These are phyloP conservation scores for Mucor saturninus DNA, from an alignment of 371 early-diverging fungal genomes.

Conservation along the genomic window DNA sequence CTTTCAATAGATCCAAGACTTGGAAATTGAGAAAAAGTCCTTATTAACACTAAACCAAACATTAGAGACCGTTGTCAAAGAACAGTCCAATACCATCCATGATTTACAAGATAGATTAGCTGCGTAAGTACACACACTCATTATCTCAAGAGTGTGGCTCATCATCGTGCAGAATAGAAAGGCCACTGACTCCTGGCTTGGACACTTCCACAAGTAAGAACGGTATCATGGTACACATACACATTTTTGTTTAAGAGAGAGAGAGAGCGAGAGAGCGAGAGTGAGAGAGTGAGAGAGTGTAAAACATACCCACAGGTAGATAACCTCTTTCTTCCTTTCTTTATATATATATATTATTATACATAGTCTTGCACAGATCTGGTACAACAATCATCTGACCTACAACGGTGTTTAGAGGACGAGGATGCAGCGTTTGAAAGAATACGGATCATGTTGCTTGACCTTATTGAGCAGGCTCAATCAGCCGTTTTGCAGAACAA, in stretches of 20 bases:
- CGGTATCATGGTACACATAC: conserved; percentile 36
- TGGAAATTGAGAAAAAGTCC: conserved; percentile 59
- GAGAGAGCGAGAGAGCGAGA: too few species aligned
- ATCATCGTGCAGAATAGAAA: conserved; percentile 32
- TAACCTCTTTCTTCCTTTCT: too few species aligned
- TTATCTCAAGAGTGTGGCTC: neutral
- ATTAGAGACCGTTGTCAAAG: conserved; percentile 47
- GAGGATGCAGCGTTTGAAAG: conserved; percentile 49
- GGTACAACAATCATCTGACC: conserved; percentile 9
- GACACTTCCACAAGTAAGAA: conserved; percentile 35
- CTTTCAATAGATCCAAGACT: conserved; percentile 48
- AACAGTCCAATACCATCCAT: conserved; percentile 43
- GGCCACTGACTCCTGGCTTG: conserved; percentile 42
- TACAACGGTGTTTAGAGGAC: conserved; percentile 29
- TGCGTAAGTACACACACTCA: conserved; percentile 25
- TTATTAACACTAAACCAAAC: conserved; percentile 49
- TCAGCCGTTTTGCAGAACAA: conserved; percentile 37
- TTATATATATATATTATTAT: neutral
- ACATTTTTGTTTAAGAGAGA: neutral
- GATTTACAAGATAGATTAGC: conserved; percentile 47
- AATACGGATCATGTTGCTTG: conserved; percentile 33
- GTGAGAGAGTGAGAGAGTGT: too few species aligned
- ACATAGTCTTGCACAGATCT: conserved; percentile 15
- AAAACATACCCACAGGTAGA: too few species aligned
- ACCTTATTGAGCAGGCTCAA: conserved; percentile 53